A percentile compares a stretch with the other conserved stretches of the same genome.
These are phyloP conservation scores for Blastobotrys malaysiensis DNA, from an alignment of 1,139 yeast species.

Conservation along the genomic window DNA sequence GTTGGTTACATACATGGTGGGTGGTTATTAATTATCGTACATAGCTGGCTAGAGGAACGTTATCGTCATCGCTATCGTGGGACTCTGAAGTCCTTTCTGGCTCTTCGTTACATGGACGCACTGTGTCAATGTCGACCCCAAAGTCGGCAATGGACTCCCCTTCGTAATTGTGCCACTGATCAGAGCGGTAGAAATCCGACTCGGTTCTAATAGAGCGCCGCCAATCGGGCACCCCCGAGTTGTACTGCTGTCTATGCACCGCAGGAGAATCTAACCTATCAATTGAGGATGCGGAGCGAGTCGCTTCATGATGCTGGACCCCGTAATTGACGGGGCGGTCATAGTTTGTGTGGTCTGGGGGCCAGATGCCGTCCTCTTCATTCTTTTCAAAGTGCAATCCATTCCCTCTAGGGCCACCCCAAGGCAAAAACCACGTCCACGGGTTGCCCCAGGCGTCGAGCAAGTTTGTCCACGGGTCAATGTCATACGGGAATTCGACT, in stretches of 20 bases:
- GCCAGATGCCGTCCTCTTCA: constrained; percentile 67
- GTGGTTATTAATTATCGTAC: constrained; percentile 3
- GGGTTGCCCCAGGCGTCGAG: constrained; percentile 35
- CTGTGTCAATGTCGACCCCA: constrained; percentile 72
- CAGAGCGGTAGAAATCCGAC: constrained; percentile 38
- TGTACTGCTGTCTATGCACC: background rate
- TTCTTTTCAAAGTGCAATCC: constrained; percentile 52
- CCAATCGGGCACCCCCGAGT: constrained; percentile 18
- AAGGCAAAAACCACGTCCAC: constrained; percentile 60
- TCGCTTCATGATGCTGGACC: background rate
- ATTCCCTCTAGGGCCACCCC: constrained; percentile 52
- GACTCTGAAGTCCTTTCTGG: background rate
- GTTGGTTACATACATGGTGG: too few relatives aligned
- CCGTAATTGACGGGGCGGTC: constrained; percentile 22
- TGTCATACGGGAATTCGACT: constrained; percentile 75
- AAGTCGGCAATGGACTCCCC: constrained; percentile 81
- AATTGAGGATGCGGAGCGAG: background rate
- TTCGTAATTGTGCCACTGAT: constrained; percentile 66
- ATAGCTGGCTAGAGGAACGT: constrained; percentile 16
- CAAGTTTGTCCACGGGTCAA: constrained; percentile 51
- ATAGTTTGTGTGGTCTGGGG: constrained; percentile 72
- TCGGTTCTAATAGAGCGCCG: constrained; percentile 15
- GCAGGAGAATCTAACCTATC: background rate
- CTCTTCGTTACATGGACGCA: background rate
- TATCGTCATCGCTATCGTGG: constrained; percentile 12